Evolutionary conservation across 129 eudicot species (phyloP), one percentile per base, ranked within the genome.

Genomic region (Scalesia atractyloides): DNA sequence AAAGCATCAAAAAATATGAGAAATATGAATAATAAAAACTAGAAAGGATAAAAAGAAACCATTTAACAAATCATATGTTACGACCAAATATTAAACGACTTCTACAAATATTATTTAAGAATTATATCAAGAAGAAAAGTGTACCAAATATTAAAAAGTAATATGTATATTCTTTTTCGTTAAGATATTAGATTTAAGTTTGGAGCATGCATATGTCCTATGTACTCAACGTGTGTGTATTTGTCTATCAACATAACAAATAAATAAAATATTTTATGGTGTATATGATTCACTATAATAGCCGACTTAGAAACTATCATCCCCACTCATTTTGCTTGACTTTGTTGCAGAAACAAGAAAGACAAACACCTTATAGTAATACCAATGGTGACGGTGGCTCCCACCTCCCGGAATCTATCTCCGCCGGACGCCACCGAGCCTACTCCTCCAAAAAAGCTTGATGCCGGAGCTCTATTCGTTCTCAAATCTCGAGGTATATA

Each of bases 381-480:
- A 19, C 30, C 17, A 76, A 80, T 80, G 84, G 84, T 2, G 17
- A 69, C 80, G 68, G 73, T 80, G 62, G 68, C 80, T 80, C 80
- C 80, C 34, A 61, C 36, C 17, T 43, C 72, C 48, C 13, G 70
- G 12, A 72, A 61, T 20, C 39, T 52, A 60, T 18, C 79, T 61
- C 76, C 73, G 53, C 24, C 56, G 33, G 72, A 37, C 34, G 52
- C 58, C 64, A 57, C 68, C 44, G 60, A 37, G 47, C 78, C n/a
- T 70, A 51, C 60, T 36, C 58, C 53, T 30, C 75, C 84, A 13
- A 76, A 75, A 11, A 77, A 82, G 76, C 85, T 79, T 7, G 96
- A 90, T 62, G 93, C 96, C 54, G 93, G 90, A 44, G 90, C 86
- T 57, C 84, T 90, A 15, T 90, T 90, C 44, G 88, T 90, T 54